phyloP scores from a whole-genome alignment of 768 basidiomycete genomes.

The Lactarius psammicola region DNA sequence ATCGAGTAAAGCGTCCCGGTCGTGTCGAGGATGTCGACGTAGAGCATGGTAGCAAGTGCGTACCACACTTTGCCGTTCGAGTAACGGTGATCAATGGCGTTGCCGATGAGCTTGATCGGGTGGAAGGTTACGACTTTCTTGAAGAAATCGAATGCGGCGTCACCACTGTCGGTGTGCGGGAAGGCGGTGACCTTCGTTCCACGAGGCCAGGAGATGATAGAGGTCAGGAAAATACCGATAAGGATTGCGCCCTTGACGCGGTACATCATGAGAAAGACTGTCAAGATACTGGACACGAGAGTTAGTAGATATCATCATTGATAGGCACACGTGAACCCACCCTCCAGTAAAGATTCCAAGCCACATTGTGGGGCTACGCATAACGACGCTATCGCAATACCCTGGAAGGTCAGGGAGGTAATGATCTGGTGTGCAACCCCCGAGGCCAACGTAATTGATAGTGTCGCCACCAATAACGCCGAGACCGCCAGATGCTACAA shows the following conservation, averaged over 20 bases:
- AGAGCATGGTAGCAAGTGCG: conserved; percentile 84
- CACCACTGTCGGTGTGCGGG: conserved; percentile 65
- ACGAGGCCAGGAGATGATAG: conserved; percentile 88
- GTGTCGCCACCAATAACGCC: conserved; percentile 74
- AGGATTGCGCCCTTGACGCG: conserved; percentile 81
- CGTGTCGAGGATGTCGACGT: conserved; percentile 73
- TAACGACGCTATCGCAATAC: conserved; percentile 62
- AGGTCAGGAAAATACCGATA: conserved; percentile 77
- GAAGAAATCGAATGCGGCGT: conserved; percentile 79
- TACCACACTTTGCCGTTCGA: conserved; percentile 79
- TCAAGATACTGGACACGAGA: conserved; percentile 53
- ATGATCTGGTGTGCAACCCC: conserved; percentile 64
- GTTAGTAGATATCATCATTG: neutral
- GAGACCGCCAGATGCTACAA: conserved; percentile 60
- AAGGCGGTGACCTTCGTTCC: conserved; percentile 77
- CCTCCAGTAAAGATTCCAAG: conserved; percentile 85
- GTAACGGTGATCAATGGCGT: conserved; percentile 48
- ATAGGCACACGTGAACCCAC: conserved; percentile 39
- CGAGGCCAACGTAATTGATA: conserved; percentile 68
- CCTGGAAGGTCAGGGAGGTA: conserved; percentile 44
- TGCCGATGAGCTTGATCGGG: conserved; percentile 57
- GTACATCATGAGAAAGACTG: conserved; percentile 79
- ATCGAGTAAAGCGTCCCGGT: conserved; percentile 83
- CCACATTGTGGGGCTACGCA: conserved; percentile 81
- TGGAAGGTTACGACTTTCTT: conserved; percentile 80